Evolutionary conservation across 495 filamentous ascomycete species (phyloP).

Genomic region (Cryomyces antarcticus): DNA sequence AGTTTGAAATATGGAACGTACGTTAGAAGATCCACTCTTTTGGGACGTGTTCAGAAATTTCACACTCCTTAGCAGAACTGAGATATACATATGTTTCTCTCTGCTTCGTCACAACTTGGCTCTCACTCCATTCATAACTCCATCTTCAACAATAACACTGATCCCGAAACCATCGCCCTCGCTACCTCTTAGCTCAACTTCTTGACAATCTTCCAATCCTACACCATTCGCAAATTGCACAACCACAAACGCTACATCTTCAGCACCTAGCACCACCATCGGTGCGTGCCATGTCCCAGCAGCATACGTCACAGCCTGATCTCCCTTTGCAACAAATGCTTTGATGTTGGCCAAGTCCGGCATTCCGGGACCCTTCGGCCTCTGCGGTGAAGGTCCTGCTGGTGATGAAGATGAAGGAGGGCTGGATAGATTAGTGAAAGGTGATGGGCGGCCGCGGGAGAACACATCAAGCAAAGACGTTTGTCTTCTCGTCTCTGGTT

Average conservation of each 20-base stretch:
- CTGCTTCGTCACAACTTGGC: not conserved
- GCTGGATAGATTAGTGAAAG: conserved; percentile 18
- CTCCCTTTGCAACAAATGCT: conserved; percentile 62
- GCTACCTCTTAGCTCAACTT: conserved; percentile 34
- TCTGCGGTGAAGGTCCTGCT: conserved; percentile 8
- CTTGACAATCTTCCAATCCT: conserved; percentile 73
- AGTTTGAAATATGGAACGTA: no score
- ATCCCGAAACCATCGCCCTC: conserved; percentile 4
- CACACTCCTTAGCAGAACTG: no score
- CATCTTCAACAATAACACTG: not conserved
- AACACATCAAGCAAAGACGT: conserved; percentile 14
- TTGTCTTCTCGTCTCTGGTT: conserved; percentile 16
- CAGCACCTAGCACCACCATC: conserved; percentile 66
- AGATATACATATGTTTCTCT: no score
- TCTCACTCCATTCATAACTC: not conserved
- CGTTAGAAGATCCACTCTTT: no score
- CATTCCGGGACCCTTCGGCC: conserved; percentile 32
- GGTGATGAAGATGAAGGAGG: conserved; percentile 2
- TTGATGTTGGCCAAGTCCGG: conserved; percentile 51
- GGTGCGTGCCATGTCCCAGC: conserved; percentile 94
- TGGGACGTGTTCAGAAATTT: no score
- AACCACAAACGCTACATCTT: conserved; percentile 63
- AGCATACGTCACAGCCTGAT: conserved; percentile 78
- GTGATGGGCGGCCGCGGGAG: conserved; percentile 17
- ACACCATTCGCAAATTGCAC: conserved; percentile 77